Percentiles rank a stretch among this genome's conserved stretches.
Evolutionary conservation across 2,329 filamentous ascomycete species (phyloP).

Genomic region (Clarireedia paspali): DNA sequence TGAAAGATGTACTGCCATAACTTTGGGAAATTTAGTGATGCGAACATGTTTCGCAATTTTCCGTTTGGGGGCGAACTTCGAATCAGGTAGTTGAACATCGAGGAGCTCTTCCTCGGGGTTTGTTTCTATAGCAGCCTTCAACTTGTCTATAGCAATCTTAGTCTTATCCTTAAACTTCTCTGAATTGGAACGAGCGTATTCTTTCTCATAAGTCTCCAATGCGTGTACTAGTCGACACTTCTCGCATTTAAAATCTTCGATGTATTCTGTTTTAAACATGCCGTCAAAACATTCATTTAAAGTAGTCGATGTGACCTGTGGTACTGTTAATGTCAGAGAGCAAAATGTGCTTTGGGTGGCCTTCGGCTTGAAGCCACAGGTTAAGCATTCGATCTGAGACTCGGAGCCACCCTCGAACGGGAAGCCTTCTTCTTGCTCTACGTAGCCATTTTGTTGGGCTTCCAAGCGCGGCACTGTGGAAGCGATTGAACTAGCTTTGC

Average conservation of each 20-base stretch:
- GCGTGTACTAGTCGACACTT: conserved; percentile 83
- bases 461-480: neutral
- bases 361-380: conserved; percentile 82
- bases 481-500: conserved; percentile 2
- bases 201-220: conserved; percentile 50
- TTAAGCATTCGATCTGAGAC: conserved; percentile 90
- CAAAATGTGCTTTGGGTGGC: conserved; percentile 80
- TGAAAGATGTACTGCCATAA: conserved; percentile 86
- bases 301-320: conserved; percentile 71
- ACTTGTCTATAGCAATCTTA: conserved; percentile 51
- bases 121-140: conserved; percentile 63
- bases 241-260: conserved; percentile 95
- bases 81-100: conserved; percentile 67
- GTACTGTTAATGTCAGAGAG: conserved; percentile 85
- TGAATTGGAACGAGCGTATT: conserved; percentile 48
- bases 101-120: conserved; percentile 74
- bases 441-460: neutral
- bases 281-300: conserved; percentile 87
- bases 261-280: conserved; percentile 89
- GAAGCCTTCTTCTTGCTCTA: conserved; percentile 51
- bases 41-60: conserved; percentile 82
- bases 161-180: conserved; percentile 43
- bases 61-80: conserved; percentile 67
- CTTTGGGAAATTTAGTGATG: conserved; percentile 79
- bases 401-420: conserved; percentile 88